Percentiles rank a stretch among this genome's conserved stretches.
These are phyloP conservation scores for Scenedesmus sp. DNA, from an alignment of 163 green algal species.

Conservation along the genomic window DNA sequence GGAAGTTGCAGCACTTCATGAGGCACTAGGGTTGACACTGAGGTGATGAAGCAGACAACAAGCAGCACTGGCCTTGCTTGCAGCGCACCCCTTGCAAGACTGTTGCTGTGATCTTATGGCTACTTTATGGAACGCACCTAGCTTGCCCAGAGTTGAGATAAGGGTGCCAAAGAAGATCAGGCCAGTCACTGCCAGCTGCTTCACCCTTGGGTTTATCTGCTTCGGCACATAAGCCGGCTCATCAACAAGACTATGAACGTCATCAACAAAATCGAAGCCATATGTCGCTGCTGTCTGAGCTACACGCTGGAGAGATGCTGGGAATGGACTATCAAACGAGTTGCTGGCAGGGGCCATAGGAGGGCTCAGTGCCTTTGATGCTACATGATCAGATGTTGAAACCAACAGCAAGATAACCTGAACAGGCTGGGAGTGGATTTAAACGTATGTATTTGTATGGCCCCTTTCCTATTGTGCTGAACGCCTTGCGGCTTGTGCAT, in stretches of 20 bases:
- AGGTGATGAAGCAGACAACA: neutral
- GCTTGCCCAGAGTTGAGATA: slow-evolving; percentile 39
- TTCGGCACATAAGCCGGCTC: neutral
- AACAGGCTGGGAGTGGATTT: too few relatives aligned
- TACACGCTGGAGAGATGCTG: slow-evolving; percentile 2
- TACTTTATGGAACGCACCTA: neutral
- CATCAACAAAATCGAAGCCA: neutral
- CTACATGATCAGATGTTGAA: neutral
- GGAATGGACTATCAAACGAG: neutral
- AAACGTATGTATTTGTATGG: too few relatives aligned
- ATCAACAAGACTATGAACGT: slow-evolving; percentile 40
- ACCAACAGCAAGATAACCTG: too few relatives aligned
- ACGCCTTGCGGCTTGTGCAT: too few relatives aligned
- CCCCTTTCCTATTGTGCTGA: too few relatives aligned
- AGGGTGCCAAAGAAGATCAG: slow-evolving; percentile 37
- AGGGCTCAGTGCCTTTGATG: neutral
- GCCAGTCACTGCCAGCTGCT: slow-evolving; percentile 12
- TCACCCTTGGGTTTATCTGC: slow-evolving; percentile 1
- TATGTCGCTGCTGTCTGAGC: slow-evolving; percentile 12
- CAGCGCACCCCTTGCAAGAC: neutral
- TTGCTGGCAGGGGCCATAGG: neutral
- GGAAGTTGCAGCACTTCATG: neutral
- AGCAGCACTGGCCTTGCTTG: neutral
- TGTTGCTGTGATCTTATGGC: neutral
- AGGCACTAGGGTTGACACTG: neutral